Evolutionary conservation across 148 eudicot species (phyloP).

Genomic region (Dysphania ambrosioides): DNA sequence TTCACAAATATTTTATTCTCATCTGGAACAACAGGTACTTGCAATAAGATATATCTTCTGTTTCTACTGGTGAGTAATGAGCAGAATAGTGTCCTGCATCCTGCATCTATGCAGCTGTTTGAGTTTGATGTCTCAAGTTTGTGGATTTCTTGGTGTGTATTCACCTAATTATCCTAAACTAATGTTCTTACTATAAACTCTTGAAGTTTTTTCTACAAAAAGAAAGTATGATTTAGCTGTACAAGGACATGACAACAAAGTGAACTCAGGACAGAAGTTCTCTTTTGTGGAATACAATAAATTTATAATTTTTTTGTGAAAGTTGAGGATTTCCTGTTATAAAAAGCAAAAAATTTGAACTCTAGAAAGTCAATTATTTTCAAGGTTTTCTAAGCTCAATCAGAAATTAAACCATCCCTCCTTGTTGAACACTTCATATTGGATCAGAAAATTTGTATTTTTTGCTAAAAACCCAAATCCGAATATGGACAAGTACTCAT

Average conservation of each 20-base stretch:
- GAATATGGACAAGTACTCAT: no score
- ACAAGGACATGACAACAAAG: background rate
- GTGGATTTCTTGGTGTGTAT: background rate
- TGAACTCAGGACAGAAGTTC: background rate
- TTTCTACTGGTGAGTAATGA: background rate
- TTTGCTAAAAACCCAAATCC: no score
- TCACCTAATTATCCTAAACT: background rate
- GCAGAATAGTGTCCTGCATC: background rate
- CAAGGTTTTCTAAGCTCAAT: background rate
- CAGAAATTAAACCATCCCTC: no score
- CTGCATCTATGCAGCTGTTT: background rate
- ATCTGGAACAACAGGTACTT: constrained; percentile 92
- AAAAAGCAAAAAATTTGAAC: background rate
- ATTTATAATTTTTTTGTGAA: background rate
- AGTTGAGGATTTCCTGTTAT: background rate
- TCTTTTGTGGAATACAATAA: background rate
- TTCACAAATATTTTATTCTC: constrained; percentile 90
- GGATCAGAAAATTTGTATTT: no score
- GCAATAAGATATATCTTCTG: background rate
- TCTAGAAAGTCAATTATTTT: background rate
- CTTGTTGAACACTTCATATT: no score
- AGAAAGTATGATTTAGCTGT: background rate
- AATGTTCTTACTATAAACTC: background rate
- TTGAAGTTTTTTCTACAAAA: constrained; percentile 1
- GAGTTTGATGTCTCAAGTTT: background rate